Percentiles rank a stretch among this genome's conserved stretches.
Conservation (phyloP, 2,329 filamentous ascomycete genomes). For the Alternaria arbusti region DNA sequence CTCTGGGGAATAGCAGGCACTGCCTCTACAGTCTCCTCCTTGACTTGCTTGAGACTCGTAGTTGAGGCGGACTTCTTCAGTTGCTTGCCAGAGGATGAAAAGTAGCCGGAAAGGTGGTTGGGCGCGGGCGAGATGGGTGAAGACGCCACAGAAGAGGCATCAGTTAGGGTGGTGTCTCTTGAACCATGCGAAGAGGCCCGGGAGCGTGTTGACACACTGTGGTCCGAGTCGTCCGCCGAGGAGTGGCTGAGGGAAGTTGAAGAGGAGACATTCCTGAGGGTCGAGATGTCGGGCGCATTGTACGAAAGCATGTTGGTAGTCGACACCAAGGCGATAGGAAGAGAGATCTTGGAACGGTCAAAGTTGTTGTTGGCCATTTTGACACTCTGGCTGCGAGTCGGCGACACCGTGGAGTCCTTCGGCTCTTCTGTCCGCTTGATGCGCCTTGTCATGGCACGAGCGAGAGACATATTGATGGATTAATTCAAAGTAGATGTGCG, state of each 20-base stretch:
- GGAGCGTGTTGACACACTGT: constrained; percentile 57
- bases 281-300: constrained; percentile 82
- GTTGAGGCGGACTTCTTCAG: constrained; percentile 52
- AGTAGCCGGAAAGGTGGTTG: constrained; percentile 65
- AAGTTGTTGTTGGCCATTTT: constrained; percentile 53
- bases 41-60: constrained; percentile 36
- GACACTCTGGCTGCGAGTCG: constrained; percentile 54
- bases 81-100: constrained; percentile 58
- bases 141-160: constrained; percentile 62
- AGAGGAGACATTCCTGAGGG: constrained; percentile 47
- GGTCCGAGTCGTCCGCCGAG: constrained; percentile 74
- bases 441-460: constrained; percentile 75
- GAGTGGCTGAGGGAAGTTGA: constrained; percentile 64
- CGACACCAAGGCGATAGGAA: constrained; percentile 83
- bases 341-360: constrained; percentile 79
- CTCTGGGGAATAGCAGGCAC: constrained; percentile 77
- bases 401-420: constrained; percentile 34
- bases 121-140: constrained; percentile 59
- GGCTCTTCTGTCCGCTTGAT: constrained; percentile 60
- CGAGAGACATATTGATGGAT: constrained; percentile 61
- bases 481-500: constrained; percentile 39
- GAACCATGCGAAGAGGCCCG: constrained; percentile 56
- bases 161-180: constrained; percentile 69
- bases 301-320: constrained; percentile 97
- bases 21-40: constrained; percentile 42